phyloP scores from a whole-genome alignment of 1,284 basidiomycete species.

The Singerocomus inundabilis region DNA sequence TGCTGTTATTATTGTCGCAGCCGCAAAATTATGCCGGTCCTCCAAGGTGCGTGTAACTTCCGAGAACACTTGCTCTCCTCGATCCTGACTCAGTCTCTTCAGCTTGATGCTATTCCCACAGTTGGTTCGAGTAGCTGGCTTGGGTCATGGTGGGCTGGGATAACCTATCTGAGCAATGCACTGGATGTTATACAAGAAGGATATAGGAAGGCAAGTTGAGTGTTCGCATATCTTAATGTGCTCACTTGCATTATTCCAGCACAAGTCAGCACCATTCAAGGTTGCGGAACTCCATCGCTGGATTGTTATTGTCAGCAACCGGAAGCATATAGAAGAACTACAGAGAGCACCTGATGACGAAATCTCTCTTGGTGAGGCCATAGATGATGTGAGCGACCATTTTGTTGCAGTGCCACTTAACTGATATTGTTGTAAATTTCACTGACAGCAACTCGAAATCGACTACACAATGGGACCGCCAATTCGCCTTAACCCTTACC shows the following conservation, averaged over 20 bases:
- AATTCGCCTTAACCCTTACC: conserved; percentile 28
- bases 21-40: background rate
- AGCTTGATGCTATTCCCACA: conserved; percentile 23
- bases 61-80: background rate
- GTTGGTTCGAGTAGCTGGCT: conserved; percentile 12
- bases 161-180: conserved; percentile 11
- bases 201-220: conserved; percentile 15
- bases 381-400: conserved; percentile 31
- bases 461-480: conserved; percentile 31
- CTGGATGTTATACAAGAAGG: conserved; percentile 18
- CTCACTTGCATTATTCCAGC: background rate
- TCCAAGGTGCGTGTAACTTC: background rate
- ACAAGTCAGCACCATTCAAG: background rate
- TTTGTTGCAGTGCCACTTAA: background rate
- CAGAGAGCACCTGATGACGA: too few species aligned
- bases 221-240: background rate
- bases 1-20: background rate
- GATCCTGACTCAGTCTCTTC: background rate
- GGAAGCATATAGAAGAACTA: conserved; percentile 1
- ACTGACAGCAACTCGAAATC: conserved; percentile 16
- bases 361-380: conserved; percentile 20
- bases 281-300: background rate
- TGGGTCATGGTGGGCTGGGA: conserved; percentile 19
- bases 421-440: too few species aligned
- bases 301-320: conserved; percentile 38